Percentiles rank a stretch among this genome's conserved stretches.
Conservation (phyloP, 208 protist genomes). For the Leishmania aethiopica region DNA sequence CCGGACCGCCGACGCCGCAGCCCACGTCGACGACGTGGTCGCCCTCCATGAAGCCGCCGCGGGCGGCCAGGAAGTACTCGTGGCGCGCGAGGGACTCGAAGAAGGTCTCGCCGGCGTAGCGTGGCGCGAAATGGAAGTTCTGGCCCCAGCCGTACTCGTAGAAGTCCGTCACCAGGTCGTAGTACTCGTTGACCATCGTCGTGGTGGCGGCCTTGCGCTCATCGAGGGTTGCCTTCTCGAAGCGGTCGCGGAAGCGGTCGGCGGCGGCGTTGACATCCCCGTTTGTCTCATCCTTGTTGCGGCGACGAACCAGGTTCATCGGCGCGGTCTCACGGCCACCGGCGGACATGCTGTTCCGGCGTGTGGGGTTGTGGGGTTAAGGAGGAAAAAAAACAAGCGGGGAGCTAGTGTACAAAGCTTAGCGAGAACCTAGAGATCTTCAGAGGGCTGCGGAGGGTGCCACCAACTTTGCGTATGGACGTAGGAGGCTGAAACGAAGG, state of each 20-base stretch:
- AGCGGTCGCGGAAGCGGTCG: slow-evolving; percentile 82
- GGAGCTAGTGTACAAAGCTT: neutral
- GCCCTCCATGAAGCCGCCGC: slow-evolving; percentile 86
- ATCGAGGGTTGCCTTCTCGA: slow-evolving; percentile 64
- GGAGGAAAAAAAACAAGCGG: neutral
- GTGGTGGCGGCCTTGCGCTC: slow-evolving; percentile 77
- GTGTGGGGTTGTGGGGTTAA: neutral
- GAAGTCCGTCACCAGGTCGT: slow-evolving; percentile 97
- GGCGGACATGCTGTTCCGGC: slow-evolving; percentile 46
- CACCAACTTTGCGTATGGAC: neutral
- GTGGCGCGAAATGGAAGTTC: slow-evolving; percentile 95
- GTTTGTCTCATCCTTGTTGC: slow-evolving; percentile 51
- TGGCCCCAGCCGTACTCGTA: slow-evolving; percentile 98
- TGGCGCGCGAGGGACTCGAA: slow-evolving; percentile 90
- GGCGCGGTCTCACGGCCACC: slow-evolving; percentile 49
- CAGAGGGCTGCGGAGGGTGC: neutral
- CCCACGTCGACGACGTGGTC: slow-evolving; percentile 92
- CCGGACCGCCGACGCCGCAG: slow-evolving; percentile 97
- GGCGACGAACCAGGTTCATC: slow-evolving; percentile 64
- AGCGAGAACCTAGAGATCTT: neutral
- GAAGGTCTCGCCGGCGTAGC: slow-evolving; percentile 87
- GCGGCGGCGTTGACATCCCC: slow-evolving; percentile 65
- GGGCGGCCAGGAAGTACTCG: slow-evolving; percentile 94
- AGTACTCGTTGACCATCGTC: slow-evolving; percentile 95
- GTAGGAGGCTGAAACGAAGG: neutral